Base-by-base conservation (phyloP, 2,329 filamentous ascomycete genomes). In the Alternaria dauci region DNA sequence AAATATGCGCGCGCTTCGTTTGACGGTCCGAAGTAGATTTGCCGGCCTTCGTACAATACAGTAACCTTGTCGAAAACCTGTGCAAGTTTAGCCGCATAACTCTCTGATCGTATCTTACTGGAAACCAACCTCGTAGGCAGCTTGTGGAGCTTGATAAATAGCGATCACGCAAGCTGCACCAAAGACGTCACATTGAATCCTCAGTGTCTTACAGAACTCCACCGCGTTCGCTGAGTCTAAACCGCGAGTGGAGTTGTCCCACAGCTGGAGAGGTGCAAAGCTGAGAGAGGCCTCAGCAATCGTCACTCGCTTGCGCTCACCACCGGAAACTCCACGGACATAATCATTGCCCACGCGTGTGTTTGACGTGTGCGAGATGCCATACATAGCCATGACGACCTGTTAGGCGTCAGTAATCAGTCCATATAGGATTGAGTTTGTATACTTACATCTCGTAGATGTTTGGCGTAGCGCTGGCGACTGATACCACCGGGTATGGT, bases 301-400 rank as follows among this genome's bases (percentile, higher is more conserved):
- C 2, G 58, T 64, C 4, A 62, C 55, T 34, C 63, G 23, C 34
- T 59, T 92, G 12, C 57, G 52, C 81, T 91, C 89, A 70, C 89
- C 89, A 67, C 89, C 89, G 14, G 85, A 88, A 8, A 91, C 88
- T 72, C 89, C 89, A 59, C 89, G 87, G n/a, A 91, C 81, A 68
- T 87, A 90, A 75, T 91, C 89, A 75, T 91, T 90, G 44, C 89
- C 89, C 14, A 92, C 88, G 11, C 84, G 82, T 2, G 89, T 92
- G 77, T 92, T 88, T 69, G 87, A 73, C 1, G 89, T 92, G 78
- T 92, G 89, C 16, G 85, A 85, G 63, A 92, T 89, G 60, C 90
- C 90, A 64, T 90, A 91, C 80, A 90, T 89, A 64, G 89, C 89
- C 89, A 92, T 91, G 51, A 89, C 84, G 34, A 91, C 88, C 61